Conservation (phyloP, 805 yeast genomes). For the Dipodascus albidus region DNA sequence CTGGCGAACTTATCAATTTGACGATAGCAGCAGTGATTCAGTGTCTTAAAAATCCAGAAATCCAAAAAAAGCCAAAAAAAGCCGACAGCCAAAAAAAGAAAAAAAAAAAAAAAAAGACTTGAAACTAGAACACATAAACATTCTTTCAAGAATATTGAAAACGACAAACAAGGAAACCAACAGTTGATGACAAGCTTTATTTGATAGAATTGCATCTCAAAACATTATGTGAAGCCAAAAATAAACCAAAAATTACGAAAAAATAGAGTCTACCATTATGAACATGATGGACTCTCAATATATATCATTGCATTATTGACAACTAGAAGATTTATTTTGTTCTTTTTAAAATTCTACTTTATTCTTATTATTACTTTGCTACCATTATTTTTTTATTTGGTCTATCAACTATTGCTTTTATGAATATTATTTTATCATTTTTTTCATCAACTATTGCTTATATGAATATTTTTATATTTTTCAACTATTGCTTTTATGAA, state of each 20-base stretch:
- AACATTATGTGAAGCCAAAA: not conserved
- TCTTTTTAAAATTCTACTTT: not conserved
- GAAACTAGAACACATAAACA: not conserved
- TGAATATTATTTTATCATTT: too few relatives aligned
- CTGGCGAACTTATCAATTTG: constrained; percentile 10
- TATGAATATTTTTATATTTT: too few relatives aligned
- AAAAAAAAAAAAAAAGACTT: too few relatives aligned
- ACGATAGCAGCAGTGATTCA: not conserved
- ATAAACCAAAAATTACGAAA: not conserved
- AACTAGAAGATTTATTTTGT: not conserved
- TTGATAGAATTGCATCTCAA: constrained; percentile 1
- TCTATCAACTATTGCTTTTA: too few relatives aligned
- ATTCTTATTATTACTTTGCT: not conserved
- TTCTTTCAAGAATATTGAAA: not conserved
- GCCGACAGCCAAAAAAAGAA: not conserved
- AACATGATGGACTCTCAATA: not conserved
- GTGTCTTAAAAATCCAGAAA: not conserved
- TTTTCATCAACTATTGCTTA: too few relatives aligned
- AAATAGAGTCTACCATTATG: not conserved
- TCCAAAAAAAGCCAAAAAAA: not conserved
- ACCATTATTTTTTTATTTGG: too few relatives aligned
- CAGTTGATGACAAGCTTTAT: constrained; percentile 1
- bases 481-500: too few relatives aligned
- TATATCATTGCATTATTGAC: constrained; percentile 1
- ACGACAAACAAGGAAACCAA: not conserved